Conservation (phyloP, 1,284 basidiomycete genomes). For the Volvariella volvacea region DNA sequence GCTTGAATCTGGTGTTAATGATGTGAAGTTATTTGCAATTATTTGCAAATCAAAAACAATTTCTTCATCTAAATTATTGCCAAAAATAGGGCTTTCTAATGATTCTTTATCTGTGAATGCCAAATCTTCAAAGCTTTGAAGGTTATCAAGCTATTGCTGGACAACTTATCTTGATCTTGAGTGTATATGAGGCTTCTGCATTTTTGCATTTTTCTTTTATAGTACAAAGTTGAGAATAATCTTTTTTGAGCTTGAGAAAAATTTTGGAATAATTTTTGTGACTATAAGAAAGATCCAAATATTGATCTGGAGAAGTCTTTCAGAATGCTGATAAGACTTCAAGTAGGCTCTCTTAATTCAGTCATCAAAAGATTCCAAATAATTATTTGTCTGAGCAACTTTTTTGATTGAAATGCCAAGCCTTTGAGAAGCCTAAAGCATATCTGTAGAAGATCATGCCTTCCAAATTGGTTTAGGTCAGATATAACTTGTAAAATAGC, state of each 20-base stretch:
- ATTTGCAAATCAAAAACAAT: too few species aligned
- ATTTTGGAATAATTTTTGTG: slow-evolving; percentile 14
- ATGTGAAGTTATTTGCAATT: too few species aligned
- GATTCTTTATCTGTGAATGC: too few species aligned
- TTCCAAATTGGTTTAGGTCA: slow-evolving; percentile 13
- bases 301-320: slow-evolving; percentile 12
- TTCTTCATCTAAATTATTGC: too few species aligned
- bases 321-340: slow-evolving; percentile 12
- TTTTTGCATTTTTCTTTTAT: not conserved
- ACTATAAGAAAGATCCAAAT: slow-evolving; percentile 11
- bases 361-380: slow-evolving; percentile 21
- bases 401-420: slow-evolving; percentile 9
- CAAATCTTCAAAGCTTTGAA: too few species aligned
- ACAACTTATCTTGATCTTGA: too few species aligned
- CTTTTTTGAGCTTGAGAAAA: slow-evolving; percentile 8
- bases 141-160: too few species aligned
- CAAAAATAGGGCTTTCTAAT: too few species aligned
- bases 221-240: not conserved
- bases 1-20: not conserved
- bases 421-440: slow-evolving; percentile 9
- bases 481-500: slow-evolving; percentile 15
- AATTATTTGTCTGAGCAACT: slow-evolving; percentile 17
- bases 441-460: slow-evolving; percentile 18
- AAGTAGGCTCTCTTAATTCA: slow-evolving; percentile 14
- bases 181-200: too few species aligned